Evolutionary conservation across 768 basidiomycete species (phyloP).

Genomic region (Auriscalpium microsporum): DNA sequence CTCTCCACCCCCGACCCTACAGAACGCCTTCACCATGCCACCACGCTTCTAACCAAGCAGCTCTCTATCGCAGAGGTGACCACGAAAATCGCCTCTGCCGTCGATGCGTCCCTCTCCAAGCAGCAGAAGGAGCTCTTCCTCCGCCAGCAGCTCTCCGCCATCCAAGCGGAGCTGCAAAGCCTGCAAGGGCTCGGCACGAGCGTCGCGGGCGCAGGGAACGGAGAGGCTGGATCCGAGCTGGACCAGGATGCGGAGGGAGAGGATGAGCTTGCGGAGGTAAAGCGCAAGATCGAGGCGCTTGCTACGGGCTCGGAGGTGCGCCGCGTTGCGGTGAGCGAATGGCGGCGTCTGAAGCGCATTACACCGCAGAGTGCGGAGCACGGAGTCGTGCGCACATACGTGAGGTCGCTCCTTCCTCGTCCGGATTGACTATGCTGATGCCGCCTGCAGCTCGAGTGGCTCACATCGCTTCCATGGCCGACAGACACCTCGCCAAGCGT

Average conservation of each 20-base stretch:
- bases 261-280: constrained; percentile 70
- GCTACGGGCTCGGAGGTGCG: constrained; percentile 68
- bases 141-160: constrained; percentile 74
- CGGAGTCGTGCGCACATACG: constrained; percentile 80
- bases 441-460: constrained; percentile 73
- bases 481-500: constrained; percentile 28
- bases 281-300: constrained; percentile 67
- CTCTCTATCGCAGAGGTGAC: constrained; percentile 74
- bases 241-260: constrained; percentile 74
- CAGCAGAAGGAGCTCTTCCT: constrained; percentile 86
- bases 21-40: constrained; percentile 56
- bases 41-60: constrained; percentile 65
- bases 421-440: background rate
- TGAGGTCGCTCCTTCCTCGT: constrained; percentile 25
- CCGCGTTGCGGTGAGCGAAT: constrained; percentile 75
- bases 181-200: constrained; percentile 26
- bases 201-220: background rate
- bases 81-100: constrained; percentile 70
- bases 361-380: constrained; percentile 86
- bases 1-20: constrained; percentile 52
- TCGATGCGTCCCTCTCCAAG: constrained; percentile 78
- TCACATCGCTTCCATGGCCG: constrained; percentile 81
- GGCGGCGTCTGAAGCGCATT: constrained; percentile 78
- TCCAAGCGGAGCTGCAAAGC: constrained; percentile 64
- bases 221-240: background rate